Evolutionary conservation across 257 asterid species (phyloP).

Genomic region (Solanum dulcamara): DNA sequence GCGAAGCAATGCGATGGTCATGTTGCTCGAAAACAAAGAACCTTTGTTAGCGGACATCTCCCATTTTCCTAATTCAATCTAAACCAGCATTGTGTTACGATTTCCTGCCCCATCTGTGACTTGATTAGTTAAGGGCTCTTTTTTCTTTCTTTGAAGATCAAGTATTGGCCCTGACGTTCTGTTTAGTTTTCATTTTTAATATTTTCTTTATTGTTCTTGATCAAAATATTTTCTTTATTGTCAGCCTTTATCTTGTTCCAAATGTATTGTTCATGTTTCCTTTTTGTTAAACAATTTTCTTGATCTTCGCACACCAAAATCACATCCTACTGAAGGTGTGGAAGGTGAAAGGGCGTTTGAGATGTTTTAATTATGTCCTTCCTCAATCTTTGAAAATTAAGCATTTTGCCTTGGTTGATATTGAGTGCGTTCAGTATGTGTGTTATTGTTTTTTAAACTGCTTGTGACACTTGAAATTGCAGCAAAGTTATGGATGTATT

Average conservation of each 20-base stretch:
- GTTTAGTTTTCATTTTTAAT: background rate
- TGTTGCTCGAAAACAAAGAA: background rate
- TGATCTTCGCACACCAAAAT: background rate
- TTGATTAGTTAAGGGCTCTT: background rate
- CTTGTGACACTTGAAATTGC: slow-evolving; percentile 19
- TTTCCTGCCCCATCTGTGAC: background rate
- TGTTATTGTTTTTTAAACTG: background rate
- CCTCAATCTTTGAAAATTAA: background rate
- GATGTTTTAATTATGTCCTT: background rate
- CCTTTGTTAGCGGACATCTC: background rate
- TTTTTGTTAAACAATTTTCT: background rate
- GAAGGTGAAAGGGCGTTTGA: background rate
- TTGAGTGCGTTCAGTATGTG: background rate
- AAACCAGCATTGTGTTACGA: background rate
- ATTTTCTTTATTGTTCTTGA: background rate
- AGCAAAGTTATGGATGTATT: slow-evolving; percentile 91
- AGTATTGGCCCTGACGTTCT: background rate
- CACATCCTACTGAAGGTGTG: background rate
- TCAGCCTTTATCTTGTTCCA: background rate
- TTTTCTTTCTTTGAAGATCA: background rate
- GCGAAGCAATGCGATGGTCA: background rate
- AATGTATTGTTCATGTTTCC: background rate
- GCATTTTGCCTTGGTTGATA: background rate
- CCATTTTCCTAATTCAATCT: background rate
- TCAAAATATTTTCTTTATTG: background rate